Percentiles rank a stretch among this genome's conserved stretches.
phyloP scores from a whole-genome alignment of 768 basidiomycete species.

The Mycena leptocephala region DNA sequence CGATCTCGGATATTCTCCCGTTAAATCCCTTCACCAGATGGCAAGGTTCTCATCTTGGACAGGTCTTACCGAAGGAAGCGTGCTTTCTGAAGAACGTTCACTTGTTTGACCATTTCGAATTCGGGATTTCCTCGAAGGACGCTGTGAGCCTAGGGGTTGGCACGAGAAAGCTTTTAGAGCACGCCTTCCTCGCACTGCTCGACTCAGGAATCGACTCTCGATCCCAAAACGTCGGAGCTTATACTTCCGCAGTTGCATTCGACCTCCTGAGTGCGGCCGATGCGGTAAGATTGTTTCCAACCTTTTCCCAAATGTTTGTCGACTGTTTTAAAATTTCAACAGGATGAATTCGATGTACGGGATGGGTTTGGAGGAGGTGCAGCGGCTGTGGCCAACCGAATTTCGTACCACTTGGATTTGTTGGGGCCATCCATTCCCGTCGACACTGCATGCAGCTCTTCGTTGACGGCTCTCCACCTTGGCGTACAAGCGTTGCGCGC shows the following conservation, averaged over 20 bases:
- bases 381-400: constrained; percentile 56
- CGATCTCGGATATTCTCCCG: background rate
- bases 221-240: constrained; percentile 59
- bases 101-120: constrained; percentile 57
- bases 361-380: constrained; percentile 33
- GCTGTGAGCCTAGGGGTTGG: constrained; percentile 51
- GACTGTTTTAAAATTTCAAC: background rate
- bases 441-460: constrained; percentile 69
- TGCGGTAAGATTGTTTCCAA: constrained; percentile 38
- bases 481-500: constrained; percentile 60
- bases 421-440: constrained; percentile 65
- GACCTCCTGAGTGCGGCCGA: constrained; percentile 39
- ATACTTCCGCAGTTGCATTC: constrained; percentile 50
- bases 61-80: constrained; percentile 47
- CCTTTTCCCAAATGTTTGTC: background rate
- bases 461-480: constrained; percentile 63
- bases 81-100: constrained; percentile 57
- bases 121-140: constrained; percentile 57
- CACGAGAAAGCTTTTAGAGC: constrained; percentile 56
- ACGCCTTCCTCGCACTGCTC: constrained; percentile 57
- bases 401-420: constrained; percentile 60
- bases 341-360: constrained; percentile 53
- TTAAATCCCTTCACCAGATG: constrained; percentile 34
- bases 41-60: constrained; percentile 44
- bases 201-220: constrained; percentile 67